Evolutionary conservation across 352 stramenopile species (phyloP), one percentile per base, ranked within the genome.

Genomic region (Phytophthora aleatoria): DNA sequence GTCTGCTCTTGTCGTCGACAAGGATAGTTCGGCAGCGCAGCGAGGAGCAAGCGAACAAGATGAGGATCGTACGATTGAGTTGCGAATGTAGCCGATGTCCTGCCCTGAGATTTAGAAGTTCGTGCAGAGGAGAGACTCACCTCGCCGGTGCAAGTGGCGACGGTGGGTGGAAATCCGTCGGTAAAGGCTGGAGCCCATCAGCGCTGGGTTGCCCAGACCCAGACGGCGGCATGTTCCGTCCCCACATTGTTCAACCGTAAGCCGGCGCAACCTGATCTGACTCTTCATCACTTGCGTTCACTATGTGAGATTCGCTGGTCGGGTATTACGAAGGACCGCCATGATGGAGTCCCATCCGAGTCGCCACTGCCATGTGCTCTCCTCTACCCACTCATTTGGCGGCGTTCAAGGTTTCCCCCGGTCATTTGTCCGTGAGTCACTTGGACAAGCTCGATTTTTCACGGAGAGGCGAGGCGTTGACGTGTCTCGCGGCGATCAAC

Each of bases 21-120:
- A 27, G 61, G 54, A 68, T 55, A 53, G 50, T 51, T 16, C 26
- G 10, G 15, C 36, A 50, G 42, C 50, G 28, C 45, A 33, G 12
- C 5, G 28, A 31, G 20, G 20, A 20, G 20, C 20, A 20, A 20
- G 20, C 20, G 20, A 31, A 35, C 16, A 48, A 50, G 57, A 56
- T 61, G 63, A 44, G 51, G 38, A 12, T 72, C 64, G 64, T 72
- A 5, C 51, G 27, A 53, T 73, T 36, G 64, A 68, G 58, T 57
- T 11, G 38, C 27, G 33, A 38, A 5, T 12, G 26, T 12, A 52
- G 54, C 58, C 48, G 55, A 70, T 65, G 61, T 58, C 61, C 41
- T 50, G 50, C 38, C 50, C 12, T 47, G 42, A 28, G 26, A 35
- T 64, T 41, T 16, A 16, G 39, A 15, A 26, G 13, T 11, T 26